These are phyloP conservation scores for Monosporascus sp. DNA, from an alignment of 2,329 filamentous ascomycete species.

Conservation along the genomic window DNA sequence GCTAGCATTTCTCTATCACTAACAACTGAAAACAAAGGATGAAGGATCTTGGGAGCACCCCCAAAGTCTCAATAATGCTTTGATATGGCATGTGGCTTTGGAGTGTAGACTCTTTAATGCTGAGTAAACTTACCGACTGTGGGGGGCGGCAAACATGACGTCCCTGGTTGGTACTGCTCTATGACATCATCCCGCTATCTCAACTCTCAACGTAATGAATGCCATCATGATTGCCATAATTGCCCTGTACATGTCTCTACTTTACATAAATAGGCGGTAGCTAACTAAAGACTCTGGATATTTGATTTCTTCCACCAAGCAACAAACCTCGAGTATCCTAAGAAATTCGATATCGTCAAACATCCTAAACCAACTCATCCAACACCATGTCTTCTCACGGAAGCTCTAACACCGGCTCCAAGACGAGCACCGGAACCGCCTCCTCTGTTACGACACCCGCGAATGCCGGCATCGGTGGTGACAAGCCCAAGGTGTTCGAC, in stretches of 20 bases:
- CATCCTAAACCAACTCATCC: neutral
- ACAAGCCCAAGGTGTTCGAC: conserved; percentile 39
- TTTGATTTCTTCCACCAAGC: neutral
- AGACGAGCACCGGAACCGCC: conserved; percentile 21
- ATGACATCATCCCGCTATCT: no score
- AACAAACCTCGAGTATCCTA: neutral
- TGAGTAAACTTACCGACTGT: no score
- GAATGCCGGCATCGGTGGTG: conserved; percentile 22
- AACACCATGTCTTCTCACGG: conserved; percentile 24
- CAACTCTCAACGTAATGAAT: no score
- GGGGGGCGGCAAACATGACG: no score
- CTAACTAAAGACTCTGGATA: neutral
- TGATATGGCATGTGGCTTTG: no score
- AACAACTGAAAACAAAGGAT: no score
- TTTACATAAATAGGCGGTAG: neutral
- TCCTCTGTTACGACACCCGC: conserved; percentile 24
- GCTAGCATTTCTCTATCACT: no score
- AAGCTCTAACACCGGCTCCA: conserved; percentile 26
- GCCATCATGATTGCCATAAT: no score
- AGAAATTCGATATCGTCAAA: neutral
- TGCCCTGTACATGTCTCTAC: neutral
- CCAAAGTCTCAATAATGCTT: no score
- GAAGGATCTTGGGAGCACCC: no score
- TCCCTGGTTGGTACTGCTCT: no score
- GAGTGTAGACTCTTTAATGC: no score